Evolutionary conservation across 140 eudicot species (phyloP), one percentile per base, ranked within the genome.

Genomic region (Stevia rebaudiana): DNA sequence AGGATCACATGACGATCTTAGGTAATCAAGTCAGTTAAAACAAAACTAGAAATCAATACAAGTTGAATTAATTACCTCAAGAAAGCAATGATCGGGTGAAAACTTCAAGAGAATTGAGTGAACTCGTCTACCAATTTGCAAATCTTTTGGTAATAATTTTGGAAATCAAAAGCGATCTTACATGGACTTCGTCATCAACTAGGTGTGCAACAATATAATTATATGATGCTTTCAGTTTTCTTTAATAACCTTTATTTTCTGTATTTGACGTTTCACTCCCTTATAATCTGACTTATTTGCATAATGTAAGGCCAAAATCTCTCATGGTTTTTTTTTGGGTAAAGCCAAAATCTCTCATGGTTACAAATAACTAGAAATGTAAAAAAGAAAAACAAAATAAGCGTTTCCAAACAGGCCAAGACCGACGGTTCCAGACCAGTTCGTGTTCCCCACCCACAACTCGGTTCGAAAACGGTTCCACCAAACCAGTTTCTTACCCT

Each of bases 31-130:
- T 51, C 1, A 72, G 10, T 63, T 36, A 40, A 72, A 36, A 67
- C 22, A 11, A 37, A 58, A 41, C 6, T 16, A 63, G 41, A 5
- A 28, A 39, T 39, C 19, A 23, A 61, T 22, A 39, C 6, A 50
- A 44, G 48, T 30, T 17, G 36, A 59, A 51, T 44, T 40, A 72
- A 33, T 63, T 63, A 72, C 77, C 77, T 72, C 65, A 41, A 63
- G 24, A 28, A 63, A 16, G 65, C 33, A 11, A 47, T 36, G 61
- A 65, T 24, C 55, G 22, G 67, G 52, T 15, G 41, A 61, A 37
- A 5, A 24, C 2, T 23, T 53, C 43, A 67, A 39, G 31, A 6
- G 25, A 13, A 30, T n/a, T 73, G 61, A 44, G 67, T 73, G 67
- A 73, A 64, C 33, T 54, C 72, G 19, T 42, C 16, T 6, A 73